A percentile compares a stretch with the other conserved stretches of the same genome.
Conservation (phyloP, 495 filamentous ascomycete genomes). For the Neurospora sp. region DNA sequence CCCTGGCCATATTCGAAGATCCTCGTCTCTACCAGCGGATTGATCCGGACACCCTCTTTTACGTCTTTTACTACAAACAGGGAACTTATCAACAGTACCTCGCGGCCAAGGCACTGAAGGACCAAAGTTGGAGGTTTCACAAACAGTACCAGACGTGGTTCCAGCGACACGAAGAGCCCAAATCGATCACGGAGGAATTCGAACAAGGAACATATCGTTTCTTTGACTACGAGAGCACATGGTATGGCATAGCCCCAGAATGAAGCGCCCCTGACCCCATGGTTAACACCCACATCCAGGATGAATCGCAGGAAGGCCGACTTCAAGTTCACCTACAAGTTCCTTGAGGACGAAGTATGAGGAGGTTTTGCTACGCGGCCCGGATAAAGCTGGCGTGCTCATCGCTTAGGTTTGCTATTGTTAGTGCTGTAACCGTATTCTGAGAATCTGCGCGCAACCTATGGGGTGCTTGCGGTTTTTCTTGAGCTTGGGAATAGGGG, state of each 20-base stretch:
- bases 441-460: not conserved
- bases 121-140: constrained; percentile 97
- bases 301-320: constrained; percentile 98
- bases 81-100: constrained; percentile 92
- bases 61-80: constrained; percentile 97
- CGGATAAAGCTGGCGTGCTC: not conserved
- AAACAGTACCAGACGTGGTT: constrained; percentile 99
- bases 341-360: constrained; percentile 24
- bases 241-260: constrained; percentile 45
- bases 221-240: constrained; percentile 99
- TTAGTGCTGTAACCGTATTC: not conserved
- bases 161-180: constrained; percentile 94
- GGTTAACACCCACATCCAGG: constrained; percentile 40
- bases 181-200: constrained; percentile 95
- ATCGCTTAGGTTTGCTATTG: not conserved
- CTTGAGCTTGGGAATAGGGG: not conserved
- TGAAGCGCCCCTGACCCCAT: constrained; percentile 8
- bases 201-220: constrained; percentile 98
- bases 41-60: constrained; percentile 95
- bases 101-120: constrained; percentile 90
- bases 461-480: not conserved
- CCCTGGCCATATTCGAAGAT: constrained; percentile 81
- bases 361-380: not conserved
- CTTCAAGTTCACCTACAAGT: constrained; percentile 98
- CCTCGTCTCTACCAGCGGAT: constrained; percentile 77